Conservation (phyloP, 2,329 filamentous ascomycete genomes). For the Xylariaceae sp. region DNA sequence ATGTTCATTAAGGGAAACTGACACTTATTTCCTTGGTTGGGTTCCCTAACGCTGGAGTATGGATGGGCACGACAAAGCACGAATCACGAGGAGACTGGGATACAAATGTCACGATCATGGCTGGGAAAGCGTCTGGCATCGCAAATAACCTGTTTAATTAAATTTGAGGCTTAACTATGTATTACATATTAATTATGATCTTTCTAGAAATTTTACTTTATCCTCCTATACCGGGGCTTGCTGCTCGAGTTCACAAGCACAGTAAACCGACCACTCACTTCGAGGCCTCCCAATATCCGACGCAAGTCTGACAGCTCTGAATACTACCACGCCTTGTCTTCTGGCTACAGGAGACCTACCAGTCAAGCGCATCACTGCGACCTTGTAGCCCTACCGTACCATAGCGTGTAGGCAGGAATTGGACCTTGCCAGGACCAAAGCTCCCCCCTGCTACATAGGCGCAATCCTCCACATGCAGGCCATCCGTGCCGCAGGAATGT, state of each 20-base stretch:
- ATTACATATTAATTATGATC: background rate
- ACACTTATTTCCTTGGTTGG: slow-evolving; percentile 1
- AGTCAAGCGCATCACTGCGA: slow-evolving; percentile 1
- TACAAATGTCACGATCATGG: slow-evolving; percentile 13
- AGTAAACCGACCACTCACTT: background rate
- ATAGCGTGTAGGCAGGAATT: slow-evolving; percentile 10
- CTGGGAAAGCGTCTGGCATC: slow-evolving; percentile 8
- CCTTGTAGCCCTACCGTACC: slow-evolving; percentile 21
- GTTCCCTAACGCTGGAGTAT: slow-evolving; percentile 9
- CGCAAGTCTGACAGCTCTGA: background rate
- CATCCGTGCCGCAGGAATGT: slow-evolving; percentile 5
- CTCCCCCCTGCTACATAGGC: background rate
- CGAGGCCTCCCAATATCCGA: background rate
- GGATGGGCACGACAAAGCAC: slow-evolving; percentile 14
- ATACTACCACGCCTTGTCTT: slow-evolving; percentile 11
- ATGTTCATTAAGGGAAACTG: slow-evolving; percentile 6
- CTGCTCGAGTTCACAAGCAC: background rate
- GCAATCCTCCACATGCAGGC: slow-evolving; percentile 20
- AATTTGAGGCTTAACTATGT: background rate
- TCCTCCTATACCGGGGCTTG: too few relatives aligned
- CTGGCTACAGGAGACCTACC: slow-evolving; percentile 3
- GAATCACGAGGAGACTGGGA: slow-evolving; percentile 11
- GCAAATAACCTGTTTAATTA: background rate
- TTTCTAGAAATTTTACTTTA: too few relatives aligned
- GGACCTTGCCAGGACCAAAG: slow-evolving; percentile 6